These are phyloP conservation scores for Picochlorum sp. DNA, from an alignment of 139 green algal species.

Conservation along the genomic window DNA sequence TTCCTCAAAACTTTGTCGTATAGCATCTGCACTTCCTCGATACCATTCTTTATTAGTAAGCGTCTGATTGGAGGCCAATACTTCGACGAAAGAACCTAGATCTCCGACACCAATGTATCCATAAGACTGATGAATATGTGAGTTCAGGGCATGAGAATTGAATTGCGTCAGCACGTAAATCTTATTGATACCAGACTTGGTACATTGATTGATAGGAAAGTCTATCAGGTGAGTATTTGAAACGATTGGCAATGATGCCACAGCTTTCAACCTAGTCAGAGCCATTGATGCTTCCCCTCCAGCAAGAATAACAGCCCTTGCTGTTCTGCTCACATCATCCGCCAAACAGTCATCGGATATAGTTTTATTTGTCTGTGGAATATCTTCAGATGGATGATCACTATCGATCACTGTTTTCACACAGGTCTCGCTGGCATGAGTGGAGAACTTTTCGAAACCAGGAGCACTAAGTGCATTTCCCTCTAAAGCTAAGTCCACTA, in stretches of 20 bases:
- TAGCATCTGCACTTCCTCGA: conserved; percentile 36
- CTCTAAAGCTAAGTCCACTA: too few species aligned
- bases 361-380: too few species aligned
- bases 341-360: too few species aligned
- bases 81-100: conserved; percentile 39
- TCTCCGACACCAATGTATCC: conserved; percentile 35
- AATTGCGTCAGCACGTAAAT: conserved; percentile 58
- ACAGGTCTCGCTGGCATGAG: too few species aligned
- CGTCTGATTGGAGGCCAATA: conserved; percentile 44
- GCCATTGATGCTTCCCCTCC: conserved; percentile 41
- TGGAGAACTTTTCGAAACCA: too few species aligned
- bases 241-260: conserved; percentile 41
- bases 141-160: conserved; percentile 44
- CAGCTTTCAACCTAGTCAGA: conserved; percentile 32
- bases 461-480: too few species aligned
- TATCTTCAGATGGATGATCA: too few species aligned
- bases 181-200: conserved; percentile 48
- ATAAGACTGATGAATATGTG: conserved; percentile 36
- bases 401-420: too few species aligned
- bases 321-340: conserved; percentile 18
- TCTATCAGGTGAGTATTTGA: conserved; percentile 36
- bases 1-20: conserved; percentile 38
- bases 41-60: conserved; percentile 29
- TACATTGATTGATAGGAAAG: conserved; percentile 49
- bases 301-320: conserved; percentile 42